A percentile compares a stretch with the other conserved stretches of the same genome.
Conservation (phyloP, 768 basidiomycete species). For the Lentinula boryana region DNA sequence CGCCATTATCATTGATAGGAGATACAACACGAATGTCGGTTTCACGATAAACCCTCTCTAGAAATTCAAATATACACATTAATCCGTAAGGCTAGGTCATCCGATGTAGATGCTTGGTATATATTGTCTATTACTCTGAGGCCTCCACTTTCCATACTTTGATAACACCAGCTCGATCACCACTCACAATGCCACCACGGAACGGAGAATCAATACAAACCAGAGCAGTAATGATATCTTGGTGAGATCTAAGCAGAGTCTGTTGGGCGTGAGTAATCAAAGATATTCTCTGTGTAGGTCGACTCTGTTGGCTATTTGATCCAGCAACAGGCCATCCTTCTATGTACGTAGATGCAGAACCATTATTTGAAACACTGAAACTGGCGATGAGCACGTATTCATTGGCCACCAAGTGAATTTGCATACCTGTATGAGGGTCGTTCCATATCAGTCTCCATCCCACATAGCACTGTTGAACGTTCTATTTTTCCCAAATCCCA, state of each 20-base stretch:
- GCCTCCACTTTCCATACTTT: constrained; percentile 84
- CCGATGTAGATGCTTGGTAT: neutral
- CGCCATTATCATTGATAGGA: constrained; percentile 11
- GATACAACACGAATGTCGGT: neutral
- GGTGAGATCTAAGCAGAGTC: constrained; percentile 79
- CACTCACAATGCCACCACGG: constrained; percentile 87
- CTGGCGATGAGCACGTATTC: neutral
- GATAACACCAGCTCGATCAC: constrained; percentile 82
- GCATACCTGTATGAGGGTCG: constrained; percentile 71
- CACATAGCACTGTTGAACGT: constrained; percentile 74
- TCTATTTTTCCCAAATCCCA: constrained; percentile 81
- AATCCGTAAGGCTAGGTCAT: neutral
- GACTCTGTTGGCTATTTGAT: constrained; percentile 46
- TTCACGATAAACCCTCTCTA: neutral
- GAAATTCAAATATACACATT: neutral
- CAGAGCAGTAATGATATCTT: constrained; percentile 84
- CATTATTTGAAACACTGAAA: constrained; percentile 30
- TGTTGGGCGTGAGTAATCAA: constrained; percentile 80
- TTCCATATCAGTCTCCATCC: constrained; percentile 69
- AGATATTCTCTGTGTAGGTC: constrained; percentile 70
- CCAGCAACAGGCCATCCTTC: constrained; percentile 54
- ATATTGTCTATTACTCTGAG: neutral
- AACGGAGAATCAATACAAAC: constrained; percentile 90
- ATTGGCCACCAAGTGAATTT: neutral
- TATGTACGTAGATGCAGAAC: constrained; percentile 46